Conservation (phyloP, 208 protist genomes). For the Acanthamoeba divionensis region DNA sequence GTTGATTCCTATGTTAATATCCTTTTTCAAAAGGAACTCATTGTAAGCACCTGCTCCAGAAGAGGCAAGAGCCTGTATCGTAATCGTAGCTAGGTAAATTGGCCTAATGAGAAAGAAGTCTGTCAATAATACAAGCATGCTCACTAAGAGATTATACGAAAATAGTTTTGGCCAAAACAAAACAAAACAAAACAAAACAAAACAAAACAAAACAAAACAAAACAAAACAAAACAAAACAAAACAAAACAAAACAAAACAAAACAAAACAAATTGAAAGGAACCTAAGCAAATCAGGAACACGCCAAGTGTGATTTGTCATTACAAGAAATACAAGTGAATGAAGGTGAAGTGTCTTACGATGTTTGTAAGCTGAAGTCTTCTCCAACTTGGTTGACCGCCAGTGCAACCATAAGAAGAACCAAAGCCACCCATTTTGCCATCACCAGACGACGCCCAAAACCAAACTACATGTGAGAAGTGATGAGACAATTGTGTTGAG, state of each 20-base stretch:
- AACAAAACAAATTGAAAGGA: not conserved
- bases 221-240: not conserved
- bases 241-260: not conserved
- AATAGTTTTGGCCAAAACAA: not conserved
- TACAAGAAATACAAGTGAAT: too few species aligned
- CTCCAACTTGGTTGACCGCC: not conserved
- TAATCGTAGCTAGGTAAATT: slow-evolving; percentile 9
- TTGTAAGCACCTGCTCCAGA: not conserved
- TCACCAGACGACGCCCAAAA: not conserved
- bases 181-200: not conserved
- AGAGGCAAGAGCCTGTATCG: not conserved
- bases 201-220: not conserved
- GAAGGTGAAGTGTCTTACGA: too few species aligned
- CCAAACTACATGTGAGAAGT: not conserved
- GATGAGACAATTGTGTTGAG: too few species aligned
- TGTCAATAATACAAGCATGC: not conserved
- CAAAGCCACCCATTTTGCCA: not conserved
- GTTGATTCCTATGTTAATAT: slow-evolving; percentile 40
- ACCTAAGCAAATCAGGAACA: too few species aligned
- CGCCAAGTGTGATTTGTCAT: too few species aligned
- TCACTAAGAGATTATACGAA: not conserved
- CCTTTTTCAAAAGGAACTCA: slow-evolving; percentile 13
- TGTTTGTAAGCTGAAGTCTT: not conserved
- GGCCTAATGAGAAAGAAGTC: not conserved
- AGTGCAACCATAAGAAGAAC: not conserved